Conservation (phyloP, 1,284 basidiomycete species). For the Moesziomyces parantarcticus region DNA sequence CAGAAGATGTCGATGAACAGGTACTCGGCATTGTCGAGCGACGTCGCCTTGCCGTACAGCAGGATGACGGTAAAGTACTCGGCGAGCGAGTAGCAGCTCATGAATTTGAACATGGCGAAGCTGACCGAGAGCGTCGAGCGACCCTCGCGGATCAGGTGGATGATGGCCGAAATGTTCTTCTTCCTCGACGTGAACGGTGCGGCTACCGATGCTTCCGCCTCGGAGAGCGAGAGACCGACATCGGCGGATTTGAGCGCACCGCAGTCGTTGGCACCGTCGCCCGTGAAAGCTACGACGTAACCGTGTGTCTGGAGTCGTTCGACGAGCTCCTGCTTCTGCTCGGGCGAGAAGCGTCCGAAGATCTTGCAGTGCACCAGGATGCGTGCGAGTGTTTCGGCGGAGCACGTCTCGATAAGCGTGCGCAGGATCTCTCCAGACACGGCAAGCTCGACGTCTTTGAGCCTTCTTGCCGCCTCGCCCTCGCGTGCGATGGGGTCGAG, state of each 20-base stretch:
- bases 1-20: constrained; percentile 53
- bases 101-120: constrained; percentile 45
- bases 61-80: constrained; percentile 56
- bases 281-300: constrained; percentile 39
- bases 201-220: constrained; percentile 52
- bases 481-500: constrained; percentile 26
- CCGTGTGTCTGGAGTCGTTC: constrained; percentile 44
- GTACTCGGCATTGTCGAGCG: constrained; percentile 54
- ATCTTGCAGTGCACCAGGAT: constrained; percentile 40
- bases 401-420: constrained; percentile 19
- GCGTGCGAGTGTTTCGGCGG: constrained; percentile 46
- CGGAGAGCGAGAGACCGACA: constrained; percentile 46
- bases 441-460: constrained; percentile 45
- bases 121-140: constrained; percentile 31
- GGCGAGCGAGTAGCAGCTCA: constrained; percentile 43
- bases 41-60: constrained; percentile 48
- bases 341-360: constrained; percentile 52
- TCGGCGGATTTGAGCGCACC: constrained; percentile 54
- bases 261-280: constrained; percentile 56
- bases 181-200: constrained; percentile 45
- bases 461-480: not conserved
- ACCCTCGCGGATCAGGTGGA: constrained; percentile 44
- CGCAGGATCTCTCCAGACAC: constrained; percentile 47
- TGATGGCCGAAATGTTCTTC: constrained; percentile 40
- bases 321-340: constrained; percentile 55